Evolutionary conservation across 23 red algal species (phyloP).

Genomic region (Pyropia yezoensis): DNA sequence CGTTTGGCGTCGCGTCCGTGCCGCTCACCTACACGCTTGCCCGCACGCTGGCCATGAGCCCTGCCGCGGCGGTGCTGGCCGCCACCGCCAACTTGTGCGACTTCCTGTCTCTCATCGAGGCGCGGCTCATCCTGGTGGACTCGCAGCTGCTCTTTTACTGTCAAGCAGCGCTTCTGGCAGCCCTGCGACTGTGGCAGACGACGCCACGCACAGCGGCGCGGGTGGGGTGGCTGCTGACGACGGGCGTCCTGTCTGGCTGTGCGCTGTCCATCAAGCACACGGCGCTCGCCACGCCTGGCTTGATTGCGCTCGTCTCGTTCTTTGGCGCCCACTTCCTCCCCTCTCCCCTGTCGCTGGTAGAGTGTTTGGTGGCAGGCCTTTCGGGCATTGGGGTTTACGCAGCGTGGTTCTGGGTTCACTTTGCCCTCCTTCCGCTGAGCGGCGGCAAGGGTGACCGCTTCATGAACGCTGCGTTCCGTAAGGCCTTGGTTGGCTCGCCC

Average conservation of each 20-base stretch:
- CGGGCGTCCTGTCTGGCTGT: slow-evolving; percentile 54
- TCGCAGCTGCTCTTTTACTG: slow-evolving; percentile 88
- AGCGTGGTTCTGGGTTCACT: slow-evolving; percentile 70
- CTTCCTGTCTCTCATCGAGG: slow-evolving; percentile 75
- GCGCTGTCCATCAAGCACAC: slow-evolving; percentile 91
- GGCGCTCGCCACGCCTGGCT: slow-evolving; percentile 75
- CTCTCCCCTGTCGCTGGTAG: slow-evolving; percentile 36
- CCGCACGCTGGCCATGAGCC: slow-evolving; percentile 41
- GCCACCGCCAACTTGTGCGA: slow-evolving; percentile 45
- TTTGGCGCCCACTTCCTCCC: slow-evolving; percentile 59
- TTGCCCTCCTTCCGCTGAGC: slow-evolving; percentile 44
- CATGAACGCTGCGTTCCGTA: slow-evolving; percentile 50
- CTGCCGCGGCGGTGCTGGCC: slow-evolving; percentile 38
- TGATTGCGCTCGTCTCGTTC: slow-evolving; percentile 79
- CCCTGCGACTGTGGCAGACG: slow-evolving; percentile 66
- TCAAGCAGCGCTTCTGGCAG: slow-evolving; percentile 58
- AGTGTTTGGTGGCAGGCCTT: slow-evolving; percentile 57
- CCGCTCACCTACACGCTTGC: slow-evolving; percentile 81
- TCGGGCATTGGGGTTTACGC: slow-evolving; percentile 49
- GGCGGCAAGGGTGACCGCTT: slow-evolving; percentile 79
- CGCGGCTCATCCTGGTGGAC: slow-evolving; percentile 80
- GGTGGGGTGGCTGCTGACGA: slow-evolving; percentile 46
- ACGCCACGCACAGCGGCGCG: slow-evolving; percentile 33
- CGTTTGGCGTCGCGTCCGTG: slow-evolving; percentile 67
- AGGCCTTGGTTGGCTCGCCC: slow-evolving; percentile 48